Evolutionary conservation across 108 stramenopile species (phyloP), one percentile per base, ranked within the genome.

Genomic region (Pseudonitzschia delicatissima): DNA sequence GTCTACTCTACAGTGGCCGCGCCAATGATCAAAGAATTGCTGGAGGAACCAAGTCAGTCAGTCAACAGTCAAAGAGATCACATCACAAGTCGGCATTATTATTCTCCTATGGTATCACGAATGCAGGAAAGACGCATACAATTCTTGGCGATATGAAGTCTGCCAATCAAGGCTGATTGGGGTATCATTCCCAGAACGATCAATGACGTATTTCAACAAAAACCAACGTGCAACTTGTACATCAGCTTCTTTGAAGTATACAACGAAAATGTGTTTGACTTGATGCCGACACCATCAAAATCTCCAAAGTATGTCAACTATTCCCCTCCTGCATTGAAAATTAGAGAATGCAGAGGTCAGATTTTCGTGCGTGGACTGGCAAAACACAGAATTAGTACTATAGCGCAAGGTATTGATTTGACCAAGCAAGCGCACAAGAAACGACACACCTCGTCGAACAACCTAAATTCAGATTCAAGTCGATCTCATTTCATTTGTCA

Each of bases 91-190:
- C 90, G 9, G 90, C 87, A 15, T 69, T 99, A 11, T 69, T 99
- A 6, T 99, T 99, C 65, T 90, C 96, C 8, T 96, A 98, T 60
- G 99, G 99, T 6, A 93, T 98, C 40, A 99, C 99, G 13, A 98
- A 98, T 68, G 97, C 99, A 1, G 99, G 99, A 6, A 99, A 98
- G 77, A 97, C 98, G 0, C 84, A 97, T 76, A 99, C 98, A 28
- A 88, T 99, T 27, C 90, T 95, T 66, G 99, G 99, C 6, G 80
- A 76, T 62, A 68, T 72, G 58, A 85, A 49, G 60, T 67, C 66
- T 47, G 44, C 45, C 25, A 64, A 77, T 72, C 52, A 62, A 35
- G n/a, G 44, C 74, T 9, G 71, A 88, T 11, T 87, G 87, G 82
- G 94, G 94, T 1, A 82, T 95, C 64, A 78, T 95, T 53, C 94